phyloP scores from a whole-genome alignment of 345 rosid genomes.

The Citrus maxima region DNA sequence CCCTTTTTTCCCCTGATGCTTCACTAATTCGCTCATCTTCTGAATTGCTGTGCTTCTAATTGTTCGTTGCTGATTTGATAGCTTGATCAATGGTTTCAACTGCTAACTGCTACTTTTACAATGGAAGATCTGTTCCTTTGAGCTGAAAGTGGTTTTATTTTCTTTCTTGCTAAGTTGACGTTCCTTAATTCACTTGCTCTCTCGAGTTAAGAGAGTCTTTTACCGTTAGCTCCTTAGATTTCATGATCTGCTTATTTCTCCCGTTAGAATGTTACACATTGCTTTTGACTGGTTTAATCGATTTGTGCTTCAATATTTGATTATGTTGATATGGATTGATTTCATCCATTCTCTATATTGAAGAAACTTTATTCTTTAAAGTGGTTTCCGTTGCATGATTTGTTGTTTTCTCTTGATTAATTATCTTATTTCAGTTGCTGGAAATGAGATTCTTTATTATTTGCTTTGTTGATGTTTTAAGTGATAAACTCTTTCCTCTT shows the following conservation, averaged over 20 bases:
- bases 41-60: background rate
- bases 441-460: background rate
- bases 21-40: background rate
- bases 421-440: background rate
- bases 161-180: background rate
- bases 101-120: background rate
- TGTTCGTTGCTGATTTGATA: background rate
- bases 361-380: background rate
- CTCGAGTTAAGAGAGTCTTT: background rate
- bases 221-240: background rate
- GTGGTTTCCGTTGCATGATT: background rate
- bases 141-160: background rate
- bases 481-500: background rate
- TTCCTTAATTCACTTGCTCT: background rate
- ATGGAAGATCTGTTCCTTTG: conserved; percentile 2
- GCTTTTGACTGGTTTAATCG: conserved; percentile 2
- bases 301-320: background rate
- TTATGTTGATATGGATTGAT: background rate
- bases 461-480: background rate
- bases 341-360: background rate
- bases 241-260: background rate
- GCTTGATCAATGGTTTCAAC: background rate
- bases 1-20: background rate
- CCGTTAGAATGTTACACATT: background rate
- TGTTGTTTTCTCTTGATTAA: background rate